A percentile compares a stretch with the other conserved stretches of the same genome.
Conservation (phyloP, 2,329 filamentous ascomycete species). For the Phialocephala sp. region DNA sequence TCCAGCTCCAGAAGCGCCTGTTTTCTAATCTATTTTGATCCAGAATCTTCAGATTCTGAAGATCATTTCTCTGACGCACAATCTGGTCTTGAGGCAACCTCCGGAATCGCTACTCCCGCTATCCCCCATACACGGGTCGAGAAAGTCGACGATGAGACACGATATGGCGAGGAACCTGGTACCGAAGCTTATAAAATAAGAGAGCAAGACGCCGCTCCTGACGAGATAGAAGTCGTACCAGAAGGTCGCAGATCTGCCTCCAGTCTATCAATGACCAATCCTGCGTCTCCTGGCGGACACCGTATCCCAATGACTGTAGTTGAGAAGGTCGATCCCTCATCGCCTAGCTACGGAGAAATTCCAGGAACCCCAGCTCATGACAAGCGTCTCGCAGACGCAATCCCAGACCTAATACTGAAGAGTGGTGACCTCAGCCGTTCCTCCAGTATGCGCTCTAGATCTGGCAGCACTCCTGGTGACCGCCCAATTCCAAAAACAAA, state of each 20-base stretch:
- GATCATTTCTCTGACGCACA: conserved; percentile 74
- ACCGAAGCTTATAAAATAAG: conserved; percentile 62
- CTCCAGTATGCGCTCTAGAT: conserved; percentile 35
- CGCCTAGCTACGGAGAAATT: conserved; percentile 64
- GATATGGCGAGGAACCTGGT: conserved; percentile 66
- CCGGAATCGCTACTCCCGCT: conserved; percentile 49
- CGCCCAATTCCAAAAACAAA: conserved; percentile 62
- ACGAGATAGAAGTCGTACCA: conserved; percentile 58
- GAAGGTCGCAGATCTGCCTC: conserved; percentile 22
- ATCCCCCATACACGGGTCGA: conserved; percentile 65
- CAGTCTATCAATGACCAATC: conserved; percentile 6
- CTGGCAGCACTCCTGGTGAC: conserved; percentile 41
- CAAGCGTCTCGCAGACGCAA: conserved; percentile 61
- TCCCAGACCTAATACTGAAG: conserved; percentile 63
- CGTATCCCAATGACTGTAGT: conserved; percentile 63
- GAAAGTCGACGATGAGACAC: conserved; percentile 61
- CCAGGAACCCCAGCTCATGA: conserved; percentile 64
- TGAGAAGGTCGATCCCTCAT: conserved; percentile 59
- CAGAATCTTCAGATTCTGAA: conserved; percentile 66
- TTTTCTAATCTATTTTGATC: conserved; percentile 22
- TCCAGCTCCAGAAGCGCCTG: background rate
- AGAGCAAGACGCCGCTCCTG: conserved; percentile 62
- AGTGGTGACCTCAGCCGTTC: conserved; percentile 34
- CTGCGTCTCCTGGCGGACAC: conserved; percentile 37
- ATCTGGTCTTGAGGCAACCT: conserved; percentile 50